Evolutionary conservation across 441 rosid genomes (phyloP), one percentile per base, ranked within the genome.

Genomic region (Euphorbia schlechtendalii): DNA sequence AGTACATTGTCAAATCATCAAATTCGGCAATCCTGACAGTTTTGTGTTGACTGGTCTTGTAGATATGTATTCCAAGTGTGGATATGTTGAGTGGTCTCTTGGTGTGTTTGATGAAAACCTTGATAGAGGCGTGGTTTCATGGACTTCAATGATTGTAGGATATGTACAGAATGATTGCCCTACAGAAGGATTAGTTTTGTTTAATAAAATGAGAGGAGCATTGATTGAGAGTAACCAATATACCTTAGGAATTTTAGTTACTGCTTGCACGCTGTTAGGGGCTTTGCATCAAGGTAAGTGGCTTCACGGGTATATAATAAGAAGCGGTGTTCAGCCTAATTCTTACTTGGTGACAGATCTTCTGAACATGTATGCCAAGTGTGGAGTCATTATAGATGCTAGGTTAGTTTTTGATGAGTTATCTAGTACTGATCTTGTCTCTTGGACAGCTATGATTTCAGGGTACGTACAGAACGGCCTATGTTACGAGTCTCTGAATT

Each of bases 131-230:
- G 67, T 85, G 65, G 75, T 87, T 69, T 75, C 80, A 11, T 83
- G 87, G 88, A 87, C 84, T 66, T 83, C 83, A 14, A 41, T 85
- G 74, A 76, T 85, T 66, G 78, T 75, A 57, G 88, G 86, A n/a
- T 74, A 82, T 71, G 81, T 78, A 17, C 87, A 72, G 69, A 81
- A 76, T 22, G 83, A 78, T 45, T 77, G 75, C 46, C 81, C 83
- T 56, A 18, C 32, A 22, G 85, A 79, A 73, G 90, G 83, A n/a
- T 60, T 75, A 28, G 63, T 68, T 12, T 69, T 87, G 49, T 87
- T 85, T 73, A 77, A 77, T 59, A 70, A 73, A 80, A 78, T 81
- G 71, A 70, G 69, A 71, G 68, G 66, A 66, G 67, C 53, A 62
- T 71, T 49, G 61, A 68, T 76, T 36, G 84, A 80, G 55, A 71